These are phyloP conservation scores for Schizosaccharomyces lindneri DNA, from an alignment of 805 yeast species.

Conservation along the genomic window DNA sequence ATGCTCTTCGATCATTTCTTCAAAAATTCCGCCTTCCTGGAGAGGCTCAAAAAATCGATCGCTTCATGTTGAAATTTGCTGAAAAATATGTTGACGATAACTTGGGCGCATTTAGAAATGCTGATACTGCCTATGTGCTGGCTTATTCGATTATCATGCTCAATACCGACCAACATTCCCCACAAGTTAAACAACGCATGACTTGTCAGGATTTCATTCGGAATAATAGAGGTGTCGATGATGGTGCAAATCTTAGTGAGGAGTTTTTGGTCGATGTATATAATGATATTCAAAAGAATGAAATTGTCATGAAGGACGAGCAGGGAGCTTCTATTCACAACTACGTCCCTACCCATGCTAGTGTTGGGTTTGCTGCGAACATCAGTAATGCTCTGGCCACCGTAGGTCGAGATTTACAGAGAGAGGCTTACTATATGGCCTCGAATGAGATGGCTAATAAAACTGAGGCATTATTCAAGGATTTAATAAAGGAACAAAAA, in stretches of 20 bases:
- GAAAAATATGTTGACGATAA: conserved; percentile 74
- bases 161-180: conserved; percentile 82
- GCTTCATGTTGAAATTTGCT: conserved; percentile 91
- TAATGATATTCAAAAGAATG: conserved; percentile 57
- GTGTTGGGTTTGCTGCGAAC: background rate
- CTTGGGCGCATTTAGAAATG: conserved; percentile 45
- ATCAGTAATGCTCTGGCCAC: conserved; percentile 25
- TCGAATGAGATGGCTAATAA: conserved; percentile 76
- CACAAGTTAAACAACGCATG: conserved; percentile 78
- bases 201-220: conserved; percentile 61
- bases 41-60: conserved; percentile 90
- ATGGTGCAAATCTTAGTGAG: conserved; percentile 62
- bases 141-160: conserved; percentile 83
- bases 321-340: conserved; percentile 49
- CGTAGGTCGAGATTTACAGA: conserved; percentile 30
- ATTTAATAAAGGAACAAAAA: conserved; percentile 22
- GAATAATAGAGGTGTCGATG: conserved; percentile 81
- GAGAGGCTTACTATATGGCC: conserved; percentile 77
- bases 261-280: conserved; percentile 47
- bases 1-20: conserved; percentile 59
- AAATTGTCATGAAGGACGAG: conserved; percentile 75
- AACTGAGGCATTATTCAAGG: conserved; percentile 61
- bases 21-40: conserved; percentile 90
- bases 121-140: conserved; percentile 66
- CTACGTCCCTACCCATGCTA: background rate